phyloP scores from a whole-genome alignment of 2,329 filamentous ascomycete species.

The Calonectria crousiana region DNA sequence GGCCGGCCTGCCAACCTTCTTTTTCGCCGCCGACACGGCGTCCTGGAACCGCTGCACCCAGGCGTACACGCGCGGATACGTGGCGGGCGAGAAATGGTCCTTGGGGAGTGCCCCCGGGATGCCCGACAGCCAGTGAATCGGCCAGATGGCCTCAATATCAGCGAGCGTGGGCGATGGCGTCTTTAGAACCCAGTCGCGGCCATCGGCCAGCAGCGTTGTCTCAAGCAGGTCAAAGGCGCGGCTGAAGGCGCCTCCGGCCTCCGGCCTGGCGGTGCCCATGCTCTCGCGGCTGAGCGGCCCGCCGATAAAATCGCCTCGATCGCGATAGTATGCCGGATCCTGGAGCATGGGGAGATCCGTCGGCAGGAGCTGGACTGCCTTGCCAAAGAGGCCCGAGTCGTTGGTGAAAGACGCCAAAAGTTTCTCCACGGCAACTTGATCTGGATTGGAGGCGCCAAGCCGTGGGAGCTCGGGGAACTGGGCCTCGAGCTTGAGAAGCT shows the following conservation, averaged over 20 bases:
- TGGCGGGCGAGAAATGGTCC: constrained; percentile 61
- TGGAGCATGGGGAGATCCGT: constrained; percentile 63
- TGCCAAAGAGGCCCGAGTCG: constrained; percentile 69
- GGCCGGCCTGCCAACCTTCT: constrained; percentile 48
- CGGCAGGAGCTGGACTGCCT: constrained; percentile 68
- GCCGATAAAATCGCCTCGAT: constrained; percentile 60
- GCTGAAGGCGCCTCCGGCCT: constrained; percentile 67
- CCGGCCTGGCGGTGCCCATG: constrained; percentile 55
- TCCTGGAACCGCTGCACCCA: constrained; percentile 74
- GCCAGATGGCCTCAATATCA: constrained; percentile 78
- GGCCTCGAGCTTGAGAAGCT: constrained; percentile 72
- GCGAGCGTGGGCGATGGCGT: constrained; percentile 66
- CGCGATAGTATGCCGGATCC: constrained; percentile 70
- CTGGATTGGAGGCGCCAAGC: constrained; percentile 51
- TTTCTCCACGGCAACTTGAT: constrained; percentile 61
- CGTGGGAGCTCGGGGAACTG: constrained; percentile 60
- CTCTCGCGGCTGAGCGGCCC: constrained; percentile 39
- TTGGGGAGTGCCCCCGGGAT: constrained; percentile 68
- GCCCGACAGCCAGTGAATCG: constrained; percentile 73
- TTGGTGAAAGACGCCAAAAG: constrained; percentile 69
- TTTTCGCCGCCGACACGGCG: constrained; percentile 57
- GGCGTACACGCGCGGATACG: constrained; percentile 71
- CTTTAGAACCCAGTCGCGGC: constrained; percentile 73
- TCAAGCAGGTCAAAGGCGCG: constrained; percentile 71
- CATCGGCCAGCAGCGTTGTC: constrained; percentile 72